These are phyloP conservation scores for Cladophialophora yegresii DNA, from an alignment of 2,329 filamentous ascomycete species.

Conservation along the genomic window DNA sequence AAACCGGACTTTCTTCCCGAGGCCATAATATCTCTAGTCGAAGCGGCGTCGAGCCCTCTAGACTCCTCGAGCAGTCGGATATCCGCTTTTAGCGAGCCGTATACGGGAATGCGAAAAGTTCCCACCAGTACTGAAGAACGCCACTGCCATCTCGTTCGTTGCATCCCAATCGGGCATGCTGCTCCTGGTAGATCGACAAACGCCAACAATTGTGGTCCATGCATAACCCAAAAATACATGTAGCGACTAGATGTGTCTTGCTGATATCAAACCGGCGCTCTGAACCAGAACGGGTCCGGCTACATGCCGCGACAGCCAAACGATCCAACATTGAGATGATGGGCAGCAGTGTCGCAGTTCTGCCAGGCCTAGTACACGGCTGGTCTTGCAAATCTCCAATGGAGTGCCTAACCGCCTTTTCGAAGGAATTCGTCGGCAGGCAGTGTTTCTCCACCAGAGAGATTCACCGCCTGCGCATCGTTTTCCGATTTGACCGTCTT, in stretches of 20 bases:
- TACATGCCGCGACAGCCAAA: neutral
- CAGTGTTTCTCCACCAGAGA: slow-evolving; percentile 43
- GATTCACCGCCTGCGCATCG: slow-evolving; percentile 39
- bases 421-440: slow-evolving; percentile 49
- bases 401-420: slow-evolving; percentile 48
- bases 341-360: neutral
- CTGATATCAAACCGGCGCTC: slow-evolving; percentile 28
- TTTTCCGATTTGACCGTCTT: slow-evolving; percentile 43
- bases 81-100: slow-evolving; percentile 4
- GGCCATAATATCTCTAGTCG: slow-evolving; percentile 15
- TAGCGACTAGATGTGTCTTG: slow-evolving; percentile 32
- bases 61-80: slow-evolving; percentile 4
- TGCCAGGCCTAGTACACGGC: slow-evolving; percentile 1
- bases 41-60: neutral
- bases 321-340: neutral
- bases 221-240: slow-evolving; percentile 34
- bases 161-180: slow-evolving; percentile 13
- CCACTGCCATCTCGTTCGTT: slow-evolving; percentile 16
- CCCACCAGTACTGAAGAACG: slow-evolving; percentile 6
- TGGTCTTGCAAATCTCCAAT: slow-evolving; percentile 25
- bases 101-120: slow-evolving; percentile 8
- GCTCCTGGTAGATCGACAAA: slow-evolving; percentile 29
- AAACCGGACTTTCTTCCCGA: slow-evolving; percentile 5
- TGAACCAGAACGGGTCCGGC: neutral
- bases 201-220: slow-evolving; percentile 30